Conservation (phyloP, 2,329 filamentous ascomycete species). For the Phyllosticta citribraziliensis region DNA sequence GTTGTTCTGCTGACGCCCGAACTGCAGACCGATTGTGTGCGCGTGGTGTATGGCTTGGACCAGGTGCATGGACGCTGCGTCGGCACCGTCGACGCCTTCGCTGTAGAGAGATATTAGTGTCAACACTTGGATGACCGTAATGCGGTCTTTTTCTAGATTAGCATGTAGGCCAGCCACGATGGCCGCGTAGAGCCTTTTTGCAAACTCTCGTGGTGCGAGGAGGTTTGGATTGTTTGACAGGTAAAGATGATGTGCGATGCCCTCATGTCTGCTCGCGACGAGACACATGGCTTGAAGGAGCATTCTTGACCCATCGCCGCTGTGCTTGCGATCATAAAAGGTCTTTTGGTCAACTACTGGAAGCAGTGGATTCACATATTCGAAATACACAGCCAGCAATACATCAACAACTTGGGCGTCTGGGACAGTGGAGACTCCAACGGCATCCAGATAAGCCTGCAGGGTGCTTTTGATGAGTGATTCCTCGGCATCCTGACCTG, state of each 20-base stretch:
- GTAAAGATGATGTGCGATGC: constrained; percentile 30
- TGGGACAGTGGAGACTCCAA: constrained; percentile 25
- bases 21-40: constrained; percentile 39
- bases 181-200: constrained; percentile 33
- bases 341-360: constrained; percentile 36
- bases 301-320: constrained; percentile 28
- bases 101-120: constrained; percentile 38
- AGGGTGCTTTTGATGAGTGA: constrained; percentile 22
- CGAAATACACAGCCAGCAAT: constrained; percentile 37
- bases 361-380: constrained; percentile 36
- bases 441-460: constrained; percentile 27
- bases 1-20: constrained; percentile 22
- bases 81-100: constrained; percentile 38
- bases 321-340: constrained; percentile 29
- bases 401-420: constrained; percentile 26
- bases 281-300: constrained; percentile 38
- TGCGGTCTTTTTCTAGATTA: constrained; percentile 34
- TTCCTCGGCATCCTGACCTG: not conserved
- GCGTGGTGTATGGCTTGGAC: constrained; percentile 41
- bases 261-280: constrained; percentile 37
- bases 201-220: constrained; percentile 35
- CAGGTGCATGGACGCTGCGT: constrained; percentile 37
- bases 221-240: constrained; percentile 25
- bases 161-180: constrained; percentile 33
- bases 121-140: constrained; percentile 37